Conservation (phyloP, 768 basidiomycete genomes). For the Auricularia sp. region DNA sequence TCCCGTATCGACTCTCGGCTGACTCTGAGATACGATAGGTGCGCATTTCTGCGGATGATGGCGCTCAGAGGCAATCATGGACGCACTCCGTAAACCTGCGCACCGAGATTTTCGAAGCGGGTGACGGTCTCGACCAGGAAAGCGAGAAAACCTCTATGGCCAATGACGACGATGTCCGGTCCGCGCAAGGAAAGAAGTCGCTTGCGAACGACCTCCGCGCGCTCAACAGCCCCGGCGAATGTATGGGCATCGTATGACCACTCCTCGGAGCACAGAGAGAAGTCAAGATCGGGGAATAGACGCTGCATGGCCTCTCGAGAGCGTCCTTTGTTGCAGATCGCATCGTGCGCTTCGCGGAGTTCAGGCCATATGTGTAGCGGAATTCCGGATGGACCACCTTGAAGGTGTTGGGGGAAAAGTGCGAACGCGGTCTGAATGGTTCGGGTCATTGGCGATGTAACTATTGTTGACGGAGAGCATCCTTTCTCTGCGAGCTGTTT, state of each 20-base stretch:
- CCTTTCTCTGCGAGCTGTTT: not conserved
- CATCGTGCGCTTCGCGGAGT: not conserved
- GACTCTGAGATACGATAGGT: not conserved
- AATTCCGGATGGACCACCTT: not conserved
- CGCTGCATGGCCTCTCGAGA: not conserved
- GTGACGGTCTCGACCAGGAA: not conserved
- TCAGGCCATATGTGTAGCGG: not conserved
- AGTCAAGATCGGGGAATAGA: not conserved
- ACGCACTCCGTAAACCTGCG: not conserved
- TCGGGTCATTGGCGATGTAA: not conserved
- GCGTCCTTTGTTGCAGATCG: not conserved
- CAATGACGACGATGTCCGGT: not conserved
- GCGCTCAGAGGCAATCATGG: not conserved
- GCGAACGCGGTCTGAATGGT: not conserved
- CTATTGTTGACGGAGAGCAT: not conserved
- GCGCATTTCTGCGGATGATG: not conserved
- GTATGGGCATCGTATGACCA: not conserved
- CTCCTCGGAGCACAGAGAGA: not conserved
- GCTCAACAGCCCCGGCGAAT: not conserved
- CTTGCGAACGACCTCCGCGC: not conserved
- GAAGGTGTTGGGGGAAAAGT: not conserved
- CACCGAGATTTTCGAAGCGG: not conserved
- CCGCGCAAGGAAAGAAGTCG: not conserved
- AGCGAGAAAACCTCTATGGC: not conserved
- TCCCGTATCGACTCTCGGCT: not conserved